Evolutionary conservation across 805 yeast species (phyloP).

Genomic region (Saturnispora hagleri): DNA sequence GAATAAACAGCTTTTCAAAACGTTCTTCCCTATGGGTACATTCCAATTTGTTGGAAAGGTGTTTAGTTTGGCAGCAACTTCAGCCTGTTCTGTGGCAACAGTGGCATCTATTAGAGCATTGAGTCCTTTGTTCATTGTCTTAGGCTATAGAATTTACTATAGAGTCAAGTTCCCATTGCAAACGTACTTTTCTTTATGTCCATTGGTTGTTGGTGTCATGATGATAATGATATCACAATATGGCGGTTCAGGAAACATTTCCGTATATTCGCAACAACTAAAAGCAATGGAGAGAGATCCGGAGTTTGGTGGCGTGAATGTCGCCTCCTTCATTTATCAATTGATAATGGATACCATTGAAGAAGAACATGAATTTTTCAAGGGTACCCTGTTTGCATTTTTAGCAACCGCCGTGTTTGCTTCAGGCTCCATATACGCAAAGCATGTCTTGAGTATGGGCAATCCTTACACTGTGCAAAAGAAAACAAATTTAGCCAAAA

Average conservation of each 20-base stretch:
- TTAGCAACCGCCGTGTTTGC: conserved; percentile 69
- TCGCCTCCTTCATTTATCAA: conserved; percentile 5
- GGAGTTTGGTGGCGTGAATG: neutral
- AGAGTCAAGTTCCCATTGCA: conserved; percentile 39
- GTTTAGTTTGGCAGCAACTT: conserved; percentile 55
- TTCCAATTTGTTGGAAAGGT: conserved; percentile 59
- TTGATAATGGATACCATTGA: conserved; percentile 1
- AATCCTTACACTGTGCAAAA: conserved; percentile 35
- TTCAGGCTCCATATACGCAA: conserved; percentile 78
- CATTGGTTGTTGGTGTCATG: conserved; percentile 45
- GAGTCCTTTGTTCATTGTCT: conserved; percentile 52
- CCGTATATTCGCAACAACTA: conserved; percentile 9
- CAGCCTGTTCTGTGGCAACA: conserved; percentile 57
- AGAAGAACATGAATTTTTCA: conserved; percentile 8
- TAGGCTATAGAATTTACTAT: conserved; percentile 44
- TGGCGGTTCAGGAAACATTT: neutral
- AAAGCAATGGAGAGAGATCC: conserved; percentile 1
- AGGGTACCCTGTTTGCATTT: conserved; percentile 62
- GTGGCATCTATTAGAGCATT: conserved; percentile 64
- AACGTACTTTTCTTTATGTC: conserved; percentile 44
- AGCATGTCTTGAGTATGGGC: conserved; percentile 37
- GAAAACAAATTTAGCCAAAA: conserved; percentile 3
- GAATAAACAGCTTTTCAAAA: conserved; percentile 33
- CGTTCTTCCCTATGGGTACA: conserved; percentile 53
- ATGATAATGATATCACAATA: conserved; percentile 34